Base-by-base conservation (phyloP, 2,329 filamentous ascomycete genomes). In the Talaromyces sp. region DNA sequence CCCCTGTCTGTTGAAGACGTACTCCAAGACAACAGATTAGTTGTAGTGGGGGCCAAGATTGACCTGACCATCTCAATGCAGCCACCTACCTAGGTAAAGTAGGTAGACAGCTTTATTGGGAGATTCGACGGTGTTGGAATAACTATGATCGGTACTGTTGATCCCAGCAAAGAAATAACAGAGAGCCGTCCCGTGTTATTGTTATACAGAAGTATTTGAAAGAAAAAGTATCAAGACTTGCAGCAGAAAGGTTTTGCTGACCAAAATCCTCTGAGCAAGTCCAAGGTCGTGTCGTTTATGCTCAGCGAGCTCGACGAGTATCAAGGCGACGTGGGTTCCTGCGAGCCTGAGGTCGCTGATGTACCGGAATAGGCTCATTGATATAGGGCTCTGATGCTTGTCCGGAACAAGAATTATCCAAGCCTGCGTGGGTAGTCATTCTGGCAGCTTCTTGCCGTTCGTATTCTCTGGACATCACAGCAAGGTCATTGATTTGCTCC, bases 401-500 rank as follows among this genome's bases (percentile, higher is more conserved):
- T 24, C 62, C 70, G 65, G 64, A 64, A 11, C 67, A 68, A 3
- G 48, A 45, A 35, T 37, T 65, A 47, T 72, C 68, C 54, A 65
- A 62, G 47, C 65, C 67, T 57, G 67, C 68, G n/a, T 74, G 71
- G 22, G 70, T 72, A 10, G 73, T 68, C 79, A 82, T 82, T 24
- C 81, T 74, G 50, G 80, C 72, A 9, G 81, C 77, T 65, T 81
- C 80, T 66, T 82, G 79, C 60, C 73, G 74, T 69, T 83, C 81
- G 68, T 82, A 83, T 68, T 82, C 79, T 60, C 77, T 72, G 11
- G 81, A 82, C 73, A 82, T 78, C 33, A 72, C 71, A 60, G 76
- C 75, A n/a, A 83, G 74, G 66, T 83, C 81, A 65, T 82, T 78
- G 66, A 83, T 82, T 79, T 83, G 81, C 71, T 79, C 76, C 81